phyloP scores from a whole-genome alignment of 2,329 filamentous ascomycete genomes.

The Pyrenophora seminiperda region DNA sequence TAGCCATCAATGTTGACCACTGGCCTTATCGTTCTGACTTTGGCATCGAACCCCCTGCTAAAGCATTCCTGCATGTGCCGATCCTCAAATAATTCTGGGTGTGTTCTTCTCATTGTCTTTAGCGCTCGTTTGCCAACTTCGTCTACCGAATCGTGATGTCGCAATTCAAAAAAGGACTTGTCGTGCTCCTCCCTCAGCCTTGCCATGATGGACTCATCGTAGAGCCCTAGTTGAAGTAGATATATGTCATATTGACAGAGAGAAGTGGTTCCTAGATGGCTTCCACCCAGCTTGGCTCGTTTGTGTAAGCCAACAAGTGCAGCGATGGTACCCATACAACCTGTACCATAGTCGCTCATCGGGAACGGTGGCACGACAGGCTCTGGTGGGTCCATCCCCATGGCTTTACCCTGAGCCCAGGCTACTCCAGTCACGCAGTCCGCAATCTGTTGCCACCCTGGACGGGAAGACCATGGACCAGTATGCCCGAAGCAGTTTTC shows the following conservation, averaged over 20 bases:
- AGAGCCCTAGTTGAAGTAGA: constrained; percentile 64
- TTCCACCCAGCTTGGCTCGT: constrained; percentile 67
- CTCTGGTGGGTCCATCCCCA: constrained; percentile 60
- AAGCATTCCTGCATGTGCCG: constrained; percentile 57
- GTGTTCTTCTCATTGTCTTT: constrained; percentile 58
- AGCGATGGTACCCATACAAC: constrained; percentile 72
- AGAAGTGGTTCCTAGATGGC: constrained; percentile 68
- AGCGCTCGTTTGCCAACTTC: constrained; percentile 66
- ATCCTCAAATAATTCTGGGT: constrained; percentile 61
- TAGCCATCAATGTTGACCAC: constrained; percentile 55
- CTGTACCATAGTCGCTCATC: constrained; percentile 69
- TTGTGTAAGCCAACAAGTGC: constrained; percentile 68
- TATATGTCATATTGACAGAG: constrained; percentile 72
- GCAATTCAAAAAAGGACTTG: constrained; percentile 60
- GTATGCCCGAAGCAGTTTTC: constrained; percentile 74
- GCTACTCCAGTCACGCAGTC: constrained; percentile 67
- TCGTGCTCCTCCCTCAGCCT: constrained; percentile 57
- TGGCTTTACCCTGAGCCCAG: constrained; percentile 66
- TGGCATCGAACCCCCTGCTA: constrained; percentile 49
- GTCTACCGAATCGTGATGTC: constrained; percentile 68
- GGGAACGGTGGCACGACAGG: constrained; percentile 69
- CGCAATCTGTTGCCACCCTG: constrained; percentile 75
- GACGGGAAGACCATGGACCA: constrained; percentile 66
- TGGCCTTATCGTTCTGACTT: constrained; percentile 57
- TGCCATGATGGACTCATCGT: constrained; percentile 60